These are phyloP conservation scores for Limnomonas spitsbergensis DNA, from an alignment of 139 green algal species.

Conservation along the genomic window DNA sequence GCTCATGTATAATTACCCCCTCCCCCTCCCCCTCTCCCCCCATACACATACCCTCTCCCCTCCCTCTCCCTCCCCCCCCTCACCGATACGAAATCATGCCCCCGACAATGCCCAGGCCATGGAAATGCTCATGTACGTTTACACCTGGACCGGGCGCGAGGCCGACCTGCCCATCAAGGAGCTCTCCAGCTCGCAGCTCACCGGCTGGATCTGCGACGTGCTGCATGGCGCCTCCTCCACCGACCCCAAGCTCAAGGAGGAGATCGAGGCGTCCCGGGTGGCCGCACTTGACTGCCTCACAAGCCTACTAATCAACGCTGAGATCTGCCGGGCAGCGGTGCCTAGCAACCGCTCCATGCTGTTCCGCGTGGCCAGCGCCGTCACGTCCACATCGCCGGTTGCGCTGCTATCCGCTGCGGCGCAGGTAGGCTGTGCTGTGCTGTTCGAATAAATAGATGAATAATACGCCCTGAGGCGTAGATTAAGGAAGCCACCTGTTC, in stretches of 20 bases:
- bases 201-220: constrained; percentile 10
- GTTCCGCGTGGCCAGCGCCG: constrained; percentile 6
- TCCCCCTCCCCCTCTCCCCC: too few species aligned
- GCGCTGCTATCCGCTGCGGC: background rate
- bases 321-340: constrained; percentile 1
- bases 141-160: constrained; percentile 1
- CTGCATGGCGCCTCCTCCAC: constrained; percentile 2
- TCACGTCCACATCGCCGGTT: background rate
- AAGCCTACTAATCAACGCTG: constrained; percentile 13
- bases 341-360: constrained; percentile 17
- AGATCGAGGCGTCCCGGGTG: background rate
- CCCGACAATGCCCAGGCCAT: background rate
- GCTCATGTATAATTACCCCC: too few species aligned
- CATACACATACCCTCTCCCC: too few species aligned
- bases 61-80: too few species aligned
- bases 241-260: constrained; percentile 1
- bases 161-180: background rate
- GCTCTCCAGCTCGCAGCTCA: background rate
- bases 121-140: constrained; percentile 4
- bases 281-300: constrained; percentile 6
- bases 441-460: too few species aligned
- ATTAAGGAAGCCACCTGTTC: too few species aligned
- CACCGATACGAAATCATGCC: too few species aligned
- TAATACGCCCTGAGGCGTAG: too few species aligned
- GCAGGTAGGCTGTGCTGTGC: too few species aligned